Conservation (phyloP, 805 yeast genomes). For the Pichia thaimueangensis region DNA sequence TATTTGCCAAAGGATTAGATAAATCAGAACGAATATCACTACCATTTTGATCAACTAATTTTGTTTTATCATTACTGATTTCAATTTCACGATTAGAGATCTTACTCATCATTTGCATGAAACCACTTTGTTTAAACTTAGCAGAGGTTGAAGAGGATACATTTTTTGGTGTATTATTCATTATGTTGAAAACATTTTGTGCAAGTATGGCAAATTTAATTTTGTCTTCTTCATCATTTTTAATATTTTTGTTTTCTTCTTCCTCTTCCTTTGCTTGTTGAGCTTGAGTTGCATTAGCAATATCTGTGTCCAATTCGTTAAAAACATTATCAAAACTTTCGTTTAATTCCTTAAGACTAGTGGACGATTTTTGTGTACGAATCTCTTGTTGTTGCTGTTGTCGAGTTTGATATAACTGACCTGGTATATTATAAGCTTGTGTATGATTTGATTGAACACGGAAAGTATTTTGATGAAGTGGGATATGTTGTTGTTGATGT, state of each 20-base stretch:
- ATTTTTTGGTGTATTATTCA: constrained; percentile 28
- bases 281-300: constrained; percentile 5
- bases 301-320: constrained; percentile 24
- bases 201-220: constrained; percentile 36
- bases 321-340: constrained; percentile 25
- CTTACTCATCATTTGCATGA: constrained; percentile 36
- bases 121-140: constrained; percentile 36
- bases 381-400: neutral
- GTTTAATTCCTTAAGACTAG: neutral
- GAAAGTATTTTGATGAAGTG: too few species aligned
- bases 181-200: constrained; percentile 31
- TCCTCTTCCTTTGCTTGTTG: constrained; percentile 8
- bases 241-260: neutral
- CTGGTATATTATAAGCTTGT: too few species aligned
- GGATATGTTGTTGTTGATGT: too few species aligned
- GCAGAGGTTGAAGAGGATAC: constrained; percentile 26
- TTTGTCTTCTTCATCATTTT: constrained; percentile 26
- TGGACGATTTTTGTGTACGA: neutral
- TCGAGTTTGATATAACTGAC: too few species aligned
- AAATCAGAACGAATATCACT: constrained; percentile 31
- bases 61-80: constrained; percentile 30
- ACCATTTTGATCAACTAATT: constrained; percentile 31
- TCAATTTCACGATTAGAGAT: constrained; percentile 36
- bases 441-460: too few species aligned
- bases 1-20: constrained; percentile 20